Conservation (phyloP, 1,284 basidiomycete genomes). For the Trichosporon sp. region DNA sequence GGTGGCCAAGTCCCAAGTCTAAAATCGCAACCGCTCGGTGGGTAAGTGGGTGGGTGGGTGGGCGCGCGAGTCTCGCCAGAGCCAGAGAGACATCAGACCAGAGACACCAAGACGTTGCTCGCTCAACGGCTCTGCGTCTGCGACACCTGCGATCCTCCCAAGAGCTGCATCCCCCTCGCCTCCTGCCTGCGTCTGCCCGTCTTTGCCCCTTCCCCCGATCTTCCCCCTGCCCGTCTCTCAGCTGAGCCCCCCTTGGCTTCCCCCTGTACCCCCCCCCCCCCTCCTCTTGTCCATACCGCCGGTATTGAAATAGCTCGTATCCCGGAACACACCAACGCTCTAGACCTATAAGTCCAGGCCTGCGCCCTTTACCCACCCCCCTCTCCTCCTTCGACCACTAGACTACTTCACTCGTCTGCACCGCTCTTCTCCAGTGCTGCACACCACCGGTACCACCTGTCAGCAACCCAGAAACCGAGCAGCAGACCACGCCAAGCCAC, state of each 20-base stretch:
- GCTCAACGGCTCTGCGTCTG: conserved; percentile 3
- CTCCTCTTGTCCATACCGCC: conserved; percentile 7
- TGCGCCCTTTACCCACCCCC: conserved; percentile 12
- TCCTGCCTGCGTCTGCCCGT: conserved; percentile 10
- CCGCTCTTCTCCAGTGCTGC: neutral
- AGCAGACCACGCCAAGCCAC: neutral
- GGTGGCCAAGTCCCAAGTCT: conserved; percentile 19
- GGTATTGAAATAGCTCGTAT: conserved; percentile 18
- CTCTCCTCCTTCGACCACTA: neutral
- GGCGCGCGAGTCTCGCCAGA: too few relatives aligned
- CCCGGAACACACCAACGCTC: conserved; percentile 11
- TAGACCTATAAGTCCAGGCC: conserved; percentile 10
- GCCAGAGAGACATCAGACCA: too few relatives aligned
- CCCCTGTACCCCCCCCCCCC: neutral
- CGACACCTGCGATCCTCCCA: neutral
- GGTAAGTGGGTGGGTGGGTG: neutral
- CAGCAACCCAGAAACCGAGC: neutral
- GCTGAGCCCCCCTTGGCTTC: conserved; percentile 3
- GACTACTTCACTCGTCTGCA: neutral
- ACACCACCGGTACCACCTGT: neutral
- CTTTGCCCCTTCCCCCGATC: neutral
- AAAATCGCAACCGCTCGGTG: conserved; percentile 1
- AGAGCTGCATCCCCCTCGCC: neutral
- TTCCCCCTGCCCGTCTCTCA: neutral
- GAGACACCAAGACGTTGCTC: neutral